Conservation (phyloP, 2,329 filamentous ascomycete genomes). For the Neodidymelliopsis sp. region DNA sequence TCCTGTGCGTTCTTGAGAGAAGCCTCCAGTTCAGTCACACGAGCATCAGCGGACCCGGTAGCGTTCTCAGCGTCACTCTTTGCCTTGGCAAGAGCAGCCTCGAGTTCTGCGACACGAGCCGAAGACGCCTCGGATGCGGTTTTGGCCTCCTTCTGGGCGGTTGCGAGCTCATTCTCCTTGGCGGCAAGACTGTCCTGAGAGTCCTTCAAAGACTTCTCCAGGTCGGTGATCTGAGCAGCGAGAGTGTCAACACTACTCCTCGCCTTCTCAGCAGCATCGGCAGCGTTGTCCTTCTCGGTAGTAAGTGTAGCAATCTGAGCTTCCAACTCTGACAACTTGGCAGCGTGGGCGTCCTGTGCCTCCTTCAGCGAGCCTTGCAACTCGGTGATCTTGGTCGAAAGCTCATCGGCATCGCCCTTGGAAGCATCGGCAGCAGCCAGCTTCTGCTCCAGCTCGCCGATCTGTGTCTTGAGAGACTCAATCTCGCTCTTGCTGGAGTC, state of each 20-base stretch:
- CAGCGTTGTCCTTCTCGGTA: conserved; percentile 32
- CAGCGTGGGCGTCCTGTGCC: conserved; percentile 31
- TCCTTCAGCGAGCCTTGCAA: conserved; percentile 39
- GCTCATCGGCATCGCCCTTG: conserved; percentile 37
- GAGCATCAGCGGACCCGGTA: conserved; percentile 20
- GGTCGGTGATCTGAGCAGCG: conserved; percentile 29
- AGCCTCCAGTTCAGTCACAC: conserved; percentile 22
- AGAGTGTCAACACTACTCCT: conserved; percentile 32
- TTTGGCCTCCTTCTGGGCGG: conserved; percentile 22
- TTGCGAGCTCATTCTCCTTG: conserved; percentile 24
- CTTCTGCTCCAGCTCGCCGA: conserved; percentile 33
- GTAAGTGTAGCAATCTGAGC: conserved; percentile 26
- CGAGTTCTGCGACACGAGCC: conserved; percentile 24
- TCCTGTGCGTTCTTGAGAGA: conserved; percentile 26
- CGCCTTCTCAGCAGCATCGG: conserved; percentile 35
- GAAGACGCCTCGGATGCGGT: conserved; percentile 24
- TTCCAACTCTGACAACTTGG: conserved; percentile 35
- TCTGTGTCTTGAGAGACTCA: conserved; percentile 33
- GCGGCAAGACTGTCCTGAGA: conserved; percentile 18
- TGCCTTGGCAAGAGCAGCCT: conserved; percentile 15
- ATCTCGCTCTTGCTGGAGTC: conserved; percentile 35
- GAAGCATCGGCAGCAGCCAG: conserved; percentile 33
- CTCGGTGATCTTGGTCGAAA: conserved; percentile 35
- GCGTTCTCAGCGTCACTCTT: conserved; percentile 20
- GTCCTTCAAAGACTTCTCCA: conserved; percentile 26